Base-by-base conservation (phyloP, 2,329 filamentous ascomycete species). In the Zopfia rhizophila region DNA sequence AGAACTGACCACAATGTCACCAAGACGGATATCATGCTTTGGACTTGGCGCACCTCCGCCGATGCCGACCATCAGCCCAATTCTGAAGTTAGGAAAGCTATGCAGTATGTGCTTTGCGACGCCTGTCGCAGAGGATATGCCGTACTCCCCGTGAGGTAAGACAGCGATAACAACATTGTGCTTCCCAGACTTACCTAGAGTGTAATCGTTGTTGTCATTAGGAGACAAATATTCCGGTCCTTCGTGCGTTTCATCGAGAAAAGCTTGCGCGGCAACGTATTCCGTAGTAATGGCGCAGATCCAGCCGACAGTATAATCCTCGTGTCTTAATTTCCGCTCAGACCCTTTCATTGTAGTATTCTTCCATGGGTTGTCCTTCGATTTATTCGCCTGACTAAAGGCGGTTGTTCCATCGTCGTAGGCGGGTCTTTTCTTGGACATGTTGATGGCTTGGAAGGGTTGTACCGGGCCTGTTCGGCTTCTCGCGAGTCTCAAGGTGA, bases 261-360 rank as follows among this genome's bases (percentile, higher is more conserved):
- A 25, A 38, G 19, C 35, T 24, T 45, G 53, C 3, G 75, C 75
- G 4, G 75, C 74, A 33, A 70, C 61, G 33, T 60, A 65, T 38
- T 78, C 76, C 0, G 52, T 61, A 1, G 8, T 13, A 3, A 77
- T 43, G 7, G 75, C 74, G 43, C 72, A 78, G 5, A 79, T 75
- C 74, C 74, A 78, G n/a, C 73, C 75, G 6, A 78, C 66, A 0
- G 62, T 74, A 41, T 77, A 78, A 13, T 41, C 51, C 42, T 63
- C 16, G 19, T 28, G n/a, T n/a, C n/a, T n/a, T n/a, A n/a, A n/a
- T n/a, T n/a, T n/a, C n/a, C n/a, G n/a, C n/a, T n/a, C n/a, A n/a
- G n/a, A n/a, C n/a, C n/a, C n/a, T n/a, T n/a, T n/a, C n/a, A n/a
- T n/a, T n/a, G n/a, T n/a, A n/a, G n/a, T n/a, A n/a, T n/a, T n/a